These are phyloP conservation scores for Mrakia gelida DNA, from an alignment of 768 basidiomycete genomes.

Conservation along the genomic window DNA sequence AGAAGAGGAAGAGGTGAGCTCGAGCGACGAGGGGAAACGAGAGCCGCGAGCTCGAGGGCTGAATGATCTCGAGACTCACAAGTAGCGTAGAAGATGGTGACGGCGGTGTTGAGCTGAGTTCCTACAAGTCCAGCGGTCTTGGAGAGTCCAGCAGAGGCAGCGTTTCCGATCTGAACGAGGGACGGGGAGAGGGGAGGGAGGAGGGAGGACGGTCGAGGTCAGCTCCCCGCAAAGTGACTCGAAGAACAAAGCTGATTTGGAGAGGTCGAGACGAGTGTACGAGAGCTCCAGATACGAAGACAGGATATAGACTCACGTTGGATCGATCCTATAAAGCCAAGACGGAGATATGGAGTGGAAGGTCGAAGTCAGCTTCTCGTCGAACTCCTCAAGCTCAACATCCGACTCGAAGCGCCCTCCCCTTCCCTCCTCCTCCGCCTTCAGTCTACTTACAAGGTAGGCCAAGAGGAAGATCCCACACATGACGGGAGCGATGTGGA, in stretches of 20 bases:
- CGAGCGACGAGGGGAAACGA: too few species aligned
- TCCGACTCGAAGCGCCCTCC: too few species aligned
- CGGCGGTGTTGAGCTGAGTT: conserved; percentile 22
- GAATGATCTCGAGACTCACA: not conserved
- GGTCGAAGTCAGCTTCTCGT: too few species aligned
- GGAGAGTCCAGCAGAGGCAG: conserved; percentile 7
- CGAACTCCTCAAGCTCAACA: too few species aligned
- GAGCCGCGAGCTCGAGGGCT: not conserved
- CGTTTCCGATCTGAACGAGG: conserved; percentile 14
- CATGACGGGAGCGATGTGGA: conserved; percentile 12
- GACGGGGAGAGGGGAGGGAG: conserved; percentile 2
- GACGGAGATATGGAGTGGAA: too few species aligned
- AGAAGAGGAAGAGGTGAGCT: not conserved
- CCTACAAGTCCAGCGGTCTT: conserved; percentile 28
- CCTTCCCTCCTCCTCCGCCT: too few species aligned
- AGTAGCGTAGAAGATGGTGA: conserved; percentile 40
- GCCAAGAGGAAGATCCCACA: conserved; percentile 6
- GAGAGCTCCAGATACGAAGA: not conserved
- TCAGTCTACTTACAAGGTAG: too few species aligned
- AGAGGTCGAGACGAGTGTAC: too few species aligned
- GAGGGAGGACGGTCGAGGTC: not conserved
- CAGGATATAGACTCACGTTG: conserved; percentile 32
- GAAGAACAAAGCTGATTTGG: not conserved
- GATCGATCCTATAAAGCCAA: conserved; percentile 19
- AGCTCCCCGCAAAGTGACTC: not conserved